Evolutionary conservation across 805 yeast genomes (phyloP).

Genomic region (Candida krabiensis): DNA sequence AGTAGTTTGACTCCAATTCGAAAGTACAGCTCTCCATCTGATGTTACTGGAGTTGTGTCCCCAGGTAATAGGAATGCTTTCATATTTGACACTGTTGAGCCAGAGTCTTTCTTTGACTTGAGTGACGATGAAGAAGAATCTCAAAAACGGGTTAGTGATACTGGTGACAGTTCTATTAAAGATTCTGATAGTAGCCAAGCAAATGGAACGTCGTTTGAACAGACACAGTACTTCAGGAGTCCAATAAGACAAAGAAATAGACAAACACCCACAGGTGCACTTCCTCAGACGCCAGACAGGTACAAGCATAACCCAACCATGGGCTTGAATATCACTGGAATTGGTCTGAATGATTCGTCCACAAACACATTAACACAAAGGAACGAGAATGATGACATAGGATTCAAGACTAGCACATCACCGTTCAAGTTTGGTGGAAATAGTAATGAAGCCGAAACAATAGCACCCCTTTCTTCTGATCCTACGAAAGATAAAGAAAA

Average conservation of each 20-base stretch:
- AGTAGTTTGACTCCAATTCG: conserved; percentile 12
- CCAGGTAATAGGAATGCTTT: conserved; percentile 25
- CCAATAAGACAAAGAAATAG: conserved; percentile 17
- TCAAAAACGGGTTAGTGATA: background rate
- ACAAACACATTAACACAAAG: conserved; percentile 5
- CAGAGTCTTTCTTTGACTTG: conserved; percentile 20
- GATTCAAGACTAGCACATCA: conserved; percentile 10
- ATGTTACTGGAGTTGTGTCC: conserved; percentile 12
- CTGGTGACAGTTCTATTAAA: no score
- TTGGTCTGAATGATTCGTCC: conserved; percentile 5
- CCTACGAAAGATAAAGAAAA: conserved; percentile 15
- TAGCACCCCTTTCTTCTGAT: conserved; percentile 1
- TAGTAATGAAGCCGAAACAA: background rate
- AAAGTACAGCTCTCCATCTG: conserved; percentile 9
- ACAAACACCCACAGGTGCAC: conserved; percentile 12
- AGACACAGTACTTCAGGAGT: conserved; percentile 5
- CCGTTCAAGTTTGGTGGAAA: conserved; percentile 21
- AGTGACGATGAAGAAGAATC: conserved; percentile 16
- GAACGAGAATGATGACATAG: conserved; percentile 8
- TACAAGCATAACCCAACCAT: conserved; percentile 5
- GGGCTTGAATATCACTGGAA: conserved; percentile 27
- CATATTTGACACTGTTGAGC: conserved; percentile 19
- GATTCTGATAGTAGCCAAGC: background rate
- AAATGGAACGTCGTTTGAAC: background rate
- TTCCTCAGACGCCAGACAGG: conserved; percentile 21